Conservation (phyloP, 257 asterid species). For the Leptodermis oblonga region DNA sequence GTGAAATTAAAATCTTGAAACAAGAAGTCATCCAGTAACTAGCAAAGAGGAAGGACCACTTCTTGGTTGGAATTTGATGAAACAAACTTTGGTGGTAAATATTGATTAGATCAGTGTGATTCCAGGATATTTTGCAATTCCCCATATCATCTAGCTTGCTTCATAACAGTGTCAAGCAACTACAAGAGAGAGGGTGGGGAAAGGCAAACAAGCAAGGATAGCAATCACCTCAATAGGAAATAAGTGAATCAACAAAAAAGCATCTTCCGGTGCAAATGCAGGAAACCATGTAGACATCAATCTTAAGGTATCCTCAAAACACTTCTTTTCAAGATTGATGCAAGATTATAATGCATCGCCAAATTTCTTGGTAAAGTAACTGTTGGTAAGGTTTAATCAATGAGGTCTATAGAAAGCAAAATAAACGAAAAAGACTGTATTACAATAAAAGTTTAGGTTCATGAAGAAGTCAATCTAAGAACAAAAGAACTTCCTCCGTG, state of each 20-base stretch:
- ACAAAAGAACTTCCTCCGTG: not conserved
- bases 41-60: not conserved
- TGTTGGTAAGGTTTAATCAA: not conserved
- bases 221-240: not conserved
- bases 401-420: not conserved
- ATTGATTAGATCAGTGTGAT: no score
- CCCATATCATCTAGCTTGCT: not conserved
- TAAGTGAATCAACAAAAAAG: not conserved
- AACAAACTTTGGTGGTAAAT: not conserved
- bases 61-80: not conserved
- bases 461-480: not conserved
- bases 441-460: not conserved
- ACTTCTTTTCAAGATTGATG: not conserved
- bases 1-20: not conserved
- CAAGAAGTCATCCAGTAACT: not conserved
- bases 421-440: not conserved
- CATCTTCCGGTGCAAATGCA: not conserved
- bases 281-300: not conserved
- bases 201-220: not conserved
- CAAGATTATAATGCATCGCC: constrained; percentile 1
- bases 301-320: not conserved
- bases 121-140: not conserved
- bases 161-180: not conserved
- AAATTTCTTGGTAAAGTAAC: not conserved
- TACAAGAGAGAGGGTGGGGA: not conserved